Percentiles rank a stretch among this genome's conserved stretches.
phyloP scores from a whole-genome alignment of 345 rosid genomes.

The Xanthoceras sorbifolium region DNA sequence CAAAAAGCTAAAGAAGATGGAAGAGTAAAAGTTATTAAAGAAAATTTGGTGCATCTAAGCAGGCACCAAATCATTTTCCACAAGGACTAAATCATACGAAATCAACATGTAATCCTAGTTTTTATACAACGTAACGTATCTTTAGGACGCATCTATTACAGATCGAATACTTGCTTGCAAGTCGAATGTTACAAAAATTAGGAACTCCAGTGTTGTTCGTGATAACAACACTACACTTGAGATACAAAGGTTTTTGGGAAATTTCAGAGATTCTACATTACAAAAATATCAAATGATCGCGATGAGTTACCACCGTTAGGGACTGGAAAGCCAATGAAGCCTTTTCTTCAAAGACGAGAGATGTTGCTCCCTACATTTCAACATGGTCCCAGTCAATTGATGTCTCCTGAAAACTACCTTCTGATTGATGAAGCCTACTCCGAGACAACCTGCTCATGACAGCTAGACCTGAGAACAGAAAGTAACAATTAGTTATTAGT shows the following conservation, averaged over 20 bases:
- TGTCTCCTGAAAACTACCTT: slow-evolving; percentile 41
- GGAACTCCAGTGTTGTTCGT: neutral
- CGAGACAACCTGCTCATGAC: slow-evolving; percentile 68
- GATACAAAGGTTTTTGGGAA: neutral
- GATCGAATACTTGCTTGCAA: neutral
- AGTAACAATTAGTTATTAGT: neutral
- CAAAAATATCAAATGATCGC: neutral
- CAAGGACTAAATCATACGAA: neutral
- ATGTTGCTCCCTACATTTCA: slow-evolving; percentile 42
- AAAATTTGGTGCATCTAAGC: neutral
- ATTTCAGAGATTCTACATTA: neutral
- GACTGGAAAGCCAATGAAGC: neutral
- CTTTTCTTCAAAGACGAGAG: neutral
- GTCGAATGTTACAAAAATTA: neutral
- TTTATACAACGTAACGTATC: neutral
- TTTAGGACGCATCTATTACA: neutral
- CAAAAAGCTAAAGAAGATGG: too few species aligned
- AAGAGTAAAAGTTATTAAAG: too few species aligned
- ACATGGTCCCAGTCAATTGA: slow-evolving; percentile 58
- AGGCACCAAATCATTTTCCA: neutral
- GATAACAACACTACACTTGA: neutral
- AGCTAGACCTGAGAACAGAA: slow-evolving; percentile 58
- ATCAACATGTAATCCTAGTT: neutral
- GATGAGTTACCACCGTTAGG: neutral
- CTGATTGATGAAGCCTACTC: slow-evolving; percentile 49